These are phyloP conservation scores for Fusarium pininemorale DNA, from an alignment of 2,329 filamentous ascomycete species.

Conservation along the genomic window DNA sequence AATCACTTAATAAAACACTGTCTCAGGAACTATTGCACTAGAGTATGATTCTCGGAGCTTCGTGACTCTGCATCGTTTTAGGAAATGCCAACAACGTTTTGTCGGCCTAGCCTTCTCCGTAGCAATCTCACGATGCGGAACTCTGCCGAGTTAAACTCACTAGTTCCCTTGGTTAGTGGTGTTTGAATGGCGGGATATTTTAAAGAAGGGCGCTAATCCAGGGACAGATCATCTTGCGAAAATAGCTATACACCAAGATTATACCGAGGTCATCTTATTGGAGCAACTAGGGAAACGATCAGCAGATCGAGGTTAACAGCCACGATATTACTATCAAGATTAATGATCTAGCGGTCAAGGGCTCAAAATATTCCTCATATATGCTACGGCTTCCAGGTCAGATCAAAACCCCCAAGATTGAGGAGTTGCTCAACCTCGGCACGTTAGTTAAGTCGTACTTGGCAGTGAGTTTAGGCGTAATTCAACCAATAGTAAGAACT, in stretches of 20 bases:
- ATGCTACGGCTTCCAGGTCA: fast-evolving
- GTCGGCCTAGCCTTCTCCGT: background rate
- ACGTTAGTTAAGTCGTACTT: background rate
- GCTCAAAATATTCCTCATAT: fast-evolving
- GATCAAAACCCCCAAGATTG: fast-evolving
- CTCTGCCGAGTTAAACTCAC: background rate
- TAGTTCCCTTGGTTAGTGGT: background rate
- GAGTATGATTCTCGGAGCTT: background rate
- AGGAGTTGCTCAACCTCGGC: background rate
- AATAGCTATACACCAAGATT: background rate
- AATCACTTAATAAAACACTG: background rate
- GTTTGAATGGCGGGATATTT: background rate
- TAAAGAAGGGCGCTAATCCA: background rate
- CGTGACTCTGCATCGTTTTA: constrained; percentile 8
- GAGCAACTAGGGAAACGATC: background rate
- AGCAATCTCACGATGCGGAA: background rate
- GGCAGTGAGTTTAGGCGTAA: background rate
- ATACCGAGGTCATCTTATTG: background rate
- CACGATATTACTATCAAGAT: background rate
- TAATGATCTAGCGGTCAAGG: background rate
- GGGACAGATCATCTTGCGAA: background rate
- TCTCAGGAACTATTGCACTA: background rate
- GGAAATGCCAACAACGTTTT: background rate
- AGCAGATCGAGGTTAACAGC: background rate
- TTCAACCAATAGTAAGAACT: background rate